A percentile compares a stretch with the other conserved stretches of the same genome.
These are phyloP conservation scores for Fraxinus sp. DNA, from an alignment of 305 asterid species.

Conservation along the genomic window DNA sequence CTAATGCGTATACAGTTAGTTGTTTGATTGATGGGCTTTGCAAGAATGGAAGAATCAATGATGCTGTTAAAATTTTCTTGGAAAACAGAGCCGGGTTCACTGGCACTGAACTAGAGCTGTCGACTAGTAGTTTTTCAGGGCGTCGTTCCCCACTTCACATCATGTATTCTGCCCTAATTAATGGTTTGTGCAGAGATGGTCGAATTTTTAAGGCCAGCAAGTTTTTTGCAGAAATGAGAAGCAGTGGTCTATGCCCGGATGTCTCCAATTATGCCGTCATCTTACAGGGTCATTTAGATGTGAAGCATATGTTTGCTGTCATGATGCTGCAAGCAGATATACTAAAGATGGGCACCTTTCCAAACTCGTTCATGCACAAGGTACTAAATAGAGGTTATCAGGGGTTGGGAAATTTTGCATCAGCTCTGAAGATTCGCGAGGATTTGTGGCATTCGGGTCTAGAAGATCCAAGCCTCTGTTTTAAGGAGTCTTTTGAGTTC, in stretches of 20 bases:
- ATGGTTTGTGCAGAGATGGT: slow-evolving; percentile 56
- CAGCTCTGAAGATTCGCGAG: slow-evolving; percentile 43
- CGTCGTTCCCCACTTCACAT: slow-evolving; percentile 27
- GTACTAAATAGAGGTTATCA: slow-evolving; percentile 42
- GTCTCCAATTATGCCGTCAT: slow-evolving; percentile 41
- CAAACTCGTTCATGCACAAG: slow-evolving; percentile 35
- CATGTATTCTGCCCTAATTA: slow-evolving; percentile 56
- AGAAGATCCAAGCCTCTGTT: background rate
- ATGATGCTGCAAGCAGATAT: slow-evolving; percentile 77
- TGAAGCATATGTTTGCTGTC: slow-evolving; percentile 40
- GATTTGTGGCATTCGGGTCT: slow-evolving; percentile 28
- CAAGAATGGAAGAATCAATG: slow-evolving; percentile 58
- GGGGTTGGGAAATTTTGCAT: slow-evolving; percentile 40
- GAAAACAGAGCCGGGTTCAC: slow-evolving; percentile 25
- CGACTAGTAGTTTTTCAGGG: slow-evolving; percentile 1
- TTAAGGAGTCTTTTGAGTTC: background rate
- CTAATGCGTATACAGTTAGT: slow-evolving; percentile 55
- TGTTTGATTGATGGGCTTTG: slow-evolving; percentile 62
- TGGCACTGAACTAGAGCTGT: slow-evolving; percentile 13
- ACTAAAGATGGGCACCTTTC: slow-evolving; percentile 56
- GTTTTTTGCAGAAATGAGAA: slow-evolving; percentile 61
- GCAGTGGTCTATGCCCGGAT: slow-evolving; percentile 45
- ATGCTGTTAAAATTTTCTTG: slow-evolving; percentile 55
- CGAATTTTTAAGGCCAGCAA: slow-evolving; percentile 57
- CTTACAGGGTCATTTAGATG: slow-evolving; percentile 44